Evolutionary conservation across 768 basidiomycete species (phyloP), one percentile per base, ranked within the genome.

Genomic region (Pleurotus eryngii): DNA sequence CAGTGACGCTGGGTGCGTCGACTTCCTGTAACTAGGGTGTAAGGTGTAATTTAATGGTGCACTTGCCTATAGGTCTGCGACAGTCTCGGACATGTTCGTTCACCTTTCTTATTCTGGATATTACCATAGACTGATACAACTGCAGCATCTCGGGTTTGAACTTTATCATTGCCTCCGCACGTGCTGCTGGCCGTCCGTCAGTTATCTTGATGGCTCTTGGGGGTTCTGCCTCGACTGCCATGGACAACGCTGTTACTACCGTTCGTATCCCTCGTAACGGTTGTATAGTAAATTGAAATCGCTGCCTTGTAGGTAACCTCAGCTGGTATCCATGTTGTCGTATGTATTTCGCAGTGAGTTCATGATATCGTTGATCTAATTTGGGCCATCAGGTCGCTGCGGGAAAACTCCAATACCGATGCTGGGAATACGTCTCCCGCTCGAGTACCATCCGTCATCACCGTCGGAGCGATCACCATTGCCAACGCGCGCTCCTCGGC

Each of bases 381-480:
- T 2, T 22, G 18, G n/a, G 14, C 9, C 12, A n/a, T 17, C 8
- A 50, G 49, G 49, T 71, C 18, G 72, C 72, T 11, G 74, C 76
- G n/a, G 76, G 75, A 5, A 5, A 76, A 76, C 58, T 47, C 57
- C 45, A 67, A 68, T 48, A 38, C 47, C 3, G 66, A 76, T 55
- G 76, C 76, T 4, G 58, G 48, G 4, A 57, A 20, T 45, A 65
- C 62, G 24, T 73, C 70, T 46, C 77, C 76, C 14, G 75, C 75
- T 22, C 67, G 72, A 40, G 67, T 67, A 0, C 61, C 69, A 1
- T 57, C 59, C 6, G 75, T 68, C 18, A 72, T 70, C 57, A 77
- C 76, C 18, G 72, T 79, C 42, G 77, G 73, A 39, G 74, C 76
- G 8, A 66, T 60, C 20, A 68, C 63, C 38, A 76, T 78, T 62